phyloP scores from a whole-genome alignment of 371 early-diverging fungal species.

The Synchytrium microbalum region DNA sequence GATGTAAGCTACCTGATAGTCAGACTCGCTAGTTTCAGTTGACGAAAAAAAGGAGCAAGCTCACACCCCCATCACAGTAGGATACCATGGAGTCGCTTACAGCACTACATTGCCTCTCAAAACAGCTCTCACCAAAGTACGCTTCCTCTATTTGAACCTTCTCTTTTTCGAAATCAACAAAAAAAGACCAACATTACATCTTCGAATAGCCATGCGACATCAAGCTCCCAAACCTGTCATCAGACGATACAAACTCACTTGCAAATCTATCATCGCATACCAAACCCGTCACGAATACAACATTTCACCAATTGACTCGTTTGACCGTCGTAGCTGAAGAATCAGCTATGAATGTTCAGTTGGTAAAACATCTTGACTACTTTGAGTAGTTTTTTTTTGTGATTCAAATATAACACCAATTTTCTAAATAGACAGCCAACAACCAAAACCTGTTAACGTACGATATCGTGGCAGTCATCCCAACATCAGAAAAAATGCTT shows the following conservation, averaged over 20 bases:
- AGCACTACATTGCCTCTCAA: conserved; percentile 54
- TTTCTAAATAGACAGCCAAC: conserved; percentile 33
- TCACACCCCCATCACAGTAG: conserved; percentile 37
- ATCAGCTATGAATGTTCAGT: conserved; percentile 50
- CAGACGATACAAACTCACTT: conserved; percentile 1
- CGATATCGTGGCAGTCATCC: conserved; percentile 80
- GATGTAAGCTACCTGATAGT: neutral
- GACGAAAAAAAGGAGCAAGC: neutral
- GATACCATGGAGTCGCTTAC: conserved; percentile 63
- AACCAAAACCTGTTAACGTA: conserved; percentile 47
- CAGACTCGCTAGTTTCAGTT: neutral
- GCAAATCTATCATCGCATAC: neutral
- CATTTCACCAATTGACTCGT: conserved; percentile 50
- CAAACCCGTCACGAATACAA: conserved; percentile 9
- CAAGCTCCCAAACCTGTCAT: neutral
- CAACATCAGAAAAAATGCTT: conserved; percentile 67
- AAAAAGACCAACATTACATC: conserved; percentile 14
- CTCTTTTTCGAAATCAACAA: conserved; percentile 19
- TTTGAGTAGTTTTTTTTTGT: neutral
- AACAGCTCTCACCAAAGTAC: conserved; percentile 47
- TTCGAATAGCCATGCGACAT: conserved; percentile 12
- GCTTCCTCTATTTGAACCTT: conserved; percentile 2
- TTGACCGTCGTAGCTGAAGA: conserved; percentile 57
- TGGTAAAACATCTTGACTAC: conserved; percentile 35
- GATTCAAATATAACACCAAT: neutral